A percentile compares a stretch with the other conserved stretches of the same genome.
Evolutionary conservation across 768 basidiomycete genomes (phyloP).

Genomic region (Calocybe gangraenosa): DNA sequence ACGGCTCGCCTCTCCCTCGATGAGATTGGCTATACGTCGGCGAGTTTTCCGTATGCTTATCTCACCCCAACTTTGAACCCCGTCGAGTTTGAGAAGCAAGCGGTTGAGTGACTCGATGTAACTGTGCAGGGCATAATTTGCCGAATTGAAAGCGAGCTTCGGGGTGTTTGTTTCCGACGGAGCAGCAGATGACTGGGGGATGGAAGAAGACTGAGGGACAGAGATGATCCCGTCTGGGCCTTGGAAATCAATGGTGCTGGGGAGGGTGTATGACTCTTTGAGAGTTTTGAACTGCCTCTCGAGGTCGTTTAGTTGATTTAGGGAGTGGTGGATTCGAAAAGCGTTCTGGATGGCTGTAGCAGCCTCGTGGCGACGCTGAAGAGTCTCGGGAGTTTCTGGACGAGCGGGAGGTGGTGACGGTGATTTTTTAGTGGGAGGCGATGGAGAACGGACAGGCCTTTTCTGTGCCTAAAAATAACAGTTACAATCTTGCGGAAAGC

Average conservation of each 20-base stretch:
- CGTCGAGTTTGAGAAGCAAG: constrained; percentile 64
- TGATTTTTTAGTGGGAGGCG: not conserved
- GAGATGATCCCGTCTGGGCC: constrained; percentile 25
- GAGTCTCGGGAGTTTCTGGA: constrained; percentile 16
- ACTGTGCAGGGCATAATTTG: constrained; percentile 56
- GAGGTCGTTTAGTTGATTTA: constrained; percentile 35
- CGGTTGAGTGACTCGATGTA: constrained; percentile 62
- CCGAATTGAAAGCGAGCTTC: constrained; percentile 57
- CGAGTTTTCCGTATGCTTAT: constrained; percentile 46
- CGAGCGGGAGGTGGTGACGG: constrained; percentile 2
- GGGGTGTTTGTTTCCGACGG: constrained; percentile 16
- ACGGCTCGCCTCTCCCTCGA: constrained; percentile 57
- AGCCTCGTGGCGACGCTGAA: constrained; percentile 32
- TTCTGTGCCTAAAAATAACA: not conserved
- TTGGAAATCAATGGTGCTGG: constrained; percentile 46
- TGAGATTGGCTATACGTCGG: constrained; percentile 46
- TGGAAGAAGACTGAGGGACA: not conserved
- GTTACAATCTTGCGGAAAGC: not conserved
- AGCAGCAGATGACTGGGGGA: constrained; percentile 12
- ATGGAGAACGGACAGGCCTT: not conserved
- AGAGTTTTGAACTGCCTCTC: constrained; percentile 38
- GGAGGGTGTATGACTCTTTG: constrained; percentile 38
- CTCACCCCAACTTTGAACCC: constrained; percentile 61
- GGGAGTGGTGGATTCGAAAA: constrained; percentile 40
- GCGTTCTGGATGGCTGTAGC: constrained; percentile 44